Percentiles rank a stretch among this genome's conserved stretches.
Evolutionary conservation across 164 flowering plant species (phyloP).

Genomic region (Aristolochia fimbriata): DNA sequence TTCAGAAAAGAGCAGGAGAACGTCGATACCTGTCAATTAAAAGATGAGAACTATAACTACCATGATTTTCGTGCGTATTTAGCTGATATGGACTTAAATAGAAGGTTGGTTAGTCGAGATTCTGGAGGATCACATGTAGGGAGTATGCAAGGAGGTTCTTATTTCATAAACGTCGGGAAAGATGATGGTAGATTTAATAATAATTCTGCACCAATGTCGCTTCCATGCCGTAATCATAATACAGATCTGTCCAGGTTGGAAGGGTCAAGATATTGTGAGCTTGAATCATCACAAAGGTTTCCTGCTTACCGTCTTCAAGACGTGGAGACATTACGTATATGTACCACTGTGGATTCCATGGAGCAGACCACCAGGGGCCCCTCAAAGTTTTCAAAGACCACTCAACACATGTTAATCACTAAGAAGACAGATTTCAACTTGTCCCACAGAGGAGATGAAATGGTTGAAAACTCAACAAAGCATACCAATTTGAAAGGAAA

Average conservation of each 20-base stretch:
- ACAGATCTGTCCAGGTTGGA: conserved; percentile 7
- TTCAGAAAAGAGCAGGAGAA: conserved; percentile 9
- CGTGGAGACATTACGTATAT: conserved; percentile 14
- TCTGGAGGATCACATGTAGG: conserved; percentile 1
- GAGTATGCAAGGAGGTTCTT: too few species aligned
- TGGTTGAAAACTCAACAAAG: conserved; percentile 20
- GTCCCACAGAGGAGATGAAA: conserved; percentile 17
- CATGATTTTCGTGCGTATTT: conserved; percentile 6
- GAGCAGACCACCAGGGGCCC: conserved; percentile 19
- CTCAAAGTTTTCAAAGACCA: conserved; percentile 37
- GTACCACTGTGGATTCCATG: conserved; percentile 31
- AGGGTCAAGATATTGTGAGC: conserved; percentile 11
- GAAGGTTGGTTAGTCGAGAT: conserved; percentile 3
- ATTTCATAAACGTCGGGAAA: background rate
- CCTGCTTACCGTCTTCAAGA: conserved; percentile 17
- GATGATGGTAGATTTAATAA: conserved; percentile 5
- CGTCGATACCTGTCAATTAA: conserved; percentile 6
- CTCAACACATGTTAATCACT: conserved; percentile 34
- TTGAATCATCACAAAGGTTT: conserved; percentile 7
- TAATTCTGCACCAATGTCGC: conserved; percentile 10
- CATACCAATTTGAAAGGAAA: conserved; percentile 26
- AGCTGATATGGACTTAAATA: conserved; percentile 15
- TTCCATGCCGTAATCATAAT: conserved; percentile 13
- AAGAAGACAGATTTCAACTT: conserved; percentile 28
- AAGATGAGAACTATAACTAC: conserved; percentile 8